These are phyloP conservation scores for Leucoagaricus sp. DNA, from an alignment of 1,284 basidiomycete species.

Conservation along the genomic window DNA sequence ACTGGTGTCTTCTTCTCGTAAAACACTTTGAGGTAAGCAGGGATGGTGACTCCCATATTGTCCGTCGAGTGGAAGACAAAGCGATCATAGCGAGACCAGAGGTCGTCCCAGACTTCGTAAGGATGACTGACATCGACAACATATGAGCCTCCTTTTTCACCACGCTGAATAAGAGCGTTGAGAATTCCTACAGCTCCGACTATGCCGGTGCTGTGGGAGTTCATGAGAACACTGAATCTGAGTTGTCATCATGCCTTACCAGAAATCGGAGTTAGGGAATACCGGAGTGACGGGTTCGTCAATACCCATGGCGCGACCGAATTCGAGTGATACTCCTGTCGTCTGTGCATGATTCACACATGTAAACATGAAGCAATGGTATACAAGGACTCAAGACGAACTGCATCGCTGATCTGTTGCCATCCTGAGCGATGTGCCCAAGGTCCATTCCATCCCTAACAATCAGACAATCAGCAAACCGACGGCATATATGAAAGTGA, in stretches of 20 bases:
- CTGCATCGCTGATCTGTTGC: slow-evolving; percentile 24
- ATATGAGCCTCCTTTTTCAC: slow-evolving; percentile 22
- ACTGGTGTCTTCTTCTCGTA: slow-evolving; percentile 15
- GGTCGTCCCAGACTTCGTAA: slow-evolving; percentile 21
- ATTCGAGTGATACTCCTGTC: slow-evolving; percentile 21
- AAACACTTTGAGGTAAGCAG: slow-evolving; percentile 16
- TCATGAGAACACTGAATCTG: not conserved
- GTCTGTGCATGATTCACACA: too few relatives aligned
- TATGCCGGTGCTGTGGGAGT: slow-evolving; percentile 17
- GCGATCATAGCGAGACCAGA: slow-evolving; percentile 19
- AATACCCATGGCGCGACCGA: slow-evolving; percentile 21
- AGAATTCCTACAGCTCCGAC: slow-evolving; percentile 21
- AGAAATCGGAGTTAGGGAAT: slow-evolving; percentile 22
- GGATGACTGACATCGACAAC: slow-evolving; percentile 22
- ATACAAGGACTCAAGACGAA: slow-evolving; percentile 1
- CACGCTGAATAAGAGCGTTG: slow-evolving; percentile 19
- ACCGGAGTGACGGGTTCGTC: slow-evolving; percentile 22
- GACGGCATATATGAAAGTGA: not conserved
- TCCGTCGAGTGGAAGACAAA: slow-evolving; percentile 18
- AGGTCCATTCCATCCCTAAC: slow-evolving; percentile 23
- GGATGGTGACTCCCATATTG: slow-evolving; percentile 18
- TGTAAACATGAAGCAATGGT: not conserved
- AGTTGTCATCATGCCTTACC: slow-evolving; percentile 3
- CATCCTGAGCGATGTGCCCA: slow-evolving; percentile 22
- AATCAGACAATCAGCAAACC: not conserved